Percentiles rank a stretch among this genome's conserved stretches.
Evolutionary conservation across 2,329 filamentous ascomycete genomes (phyloP).

Genomic region (Trichophyton rubrum): DNA sequence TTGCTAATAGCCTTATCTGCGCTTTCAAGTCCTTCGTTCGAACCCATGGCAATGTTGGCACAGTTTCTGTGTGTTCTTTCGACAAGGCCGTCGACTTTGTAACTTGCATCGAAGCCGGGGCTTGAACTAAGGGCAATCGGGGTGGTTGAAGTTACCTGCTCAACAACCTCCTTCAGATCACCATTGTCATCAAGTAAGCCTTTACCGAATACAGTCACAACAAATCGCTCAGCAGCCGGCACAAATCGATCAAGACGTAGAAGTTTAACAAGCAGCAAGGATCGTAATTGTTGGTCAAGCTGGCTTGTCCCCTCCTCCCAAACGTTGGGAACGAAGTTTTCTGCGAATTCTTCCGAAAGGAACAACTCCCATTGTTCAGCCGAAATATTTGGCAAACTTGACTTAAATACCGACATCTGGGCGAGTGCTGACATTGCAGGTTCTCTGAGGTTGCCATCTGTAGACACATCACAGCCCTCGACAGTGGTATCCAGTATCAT

Average conservation of each 20-base stretch:
- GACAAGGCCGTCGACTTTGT: constrained; percentile 94
- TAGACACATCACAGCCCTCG: constrained; percentile 66
- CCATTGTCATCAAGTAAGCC: constrained; percentile 72
- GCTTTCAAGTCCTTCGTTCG: constrained; percentile 80
- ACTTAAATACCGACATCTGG: constrained; percentile 61
- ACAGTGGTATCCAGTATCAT: constrained; percentile 67
- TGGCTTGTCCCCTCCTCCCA: constrained; percentile 55
- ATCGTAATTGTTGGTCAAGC: constrained; percentile 64
- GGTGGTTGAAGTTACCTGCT: constrained; percentile 68
- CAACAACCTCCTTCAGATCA: constrained; percentile 73
- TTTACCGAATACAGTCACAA: constrained; percentile 69
- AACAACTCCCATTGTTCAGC: constrained; percentile 65
- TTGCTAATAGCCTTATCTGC: constrained; percentile 93
- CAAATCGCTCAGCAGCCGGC: constrained; percentile 82
- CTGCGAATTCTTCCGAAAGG: constrained; percentile 71
- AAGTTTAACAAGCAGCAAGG: constrained; percentile 82
- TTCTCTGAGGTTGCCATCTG: constrained; percentile 49
- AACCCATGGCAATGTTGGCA: constrained; percentile 98
- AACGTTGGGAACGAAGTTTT: constrained; percentile 65
- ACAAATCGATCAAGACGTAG: constrained; percentile 94
- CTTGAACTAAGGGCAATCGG: constrained; percentile 89
- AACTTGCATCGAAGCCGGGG: constrained; percentile 93
- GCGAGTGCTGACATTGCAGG: constrained; percentile 57
- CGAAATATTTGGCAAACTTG: constrained; percentile 51
- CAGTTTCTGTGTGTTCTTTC: constrained; percentile 70